These are phyloP conservation scores for Plasmodium gallinaceum DNA, from an alignment of 169 alveolate genomes.

Conservation along the genomic window DNA sequence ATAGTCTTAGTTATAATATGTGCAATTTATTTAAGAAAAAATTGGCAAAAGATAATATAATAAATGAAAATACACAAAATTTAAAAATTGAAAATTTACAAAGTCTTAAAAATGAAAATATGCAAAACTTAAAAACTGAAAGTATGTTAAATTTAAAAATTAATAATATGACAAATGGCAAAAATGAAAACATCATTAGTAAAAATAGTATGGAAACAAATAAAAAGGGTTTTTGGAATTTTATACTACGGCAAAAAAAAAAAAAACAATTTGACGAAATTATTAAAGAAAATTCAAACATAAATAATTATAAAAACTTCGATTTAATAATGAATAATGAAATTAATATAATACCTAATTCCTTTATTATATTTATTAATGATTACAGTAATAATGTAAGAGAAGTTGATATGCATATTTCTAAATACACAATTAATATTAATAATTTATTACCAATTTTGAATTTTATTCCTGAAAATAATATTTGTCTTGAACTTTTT, in stretches of 20 bases:
- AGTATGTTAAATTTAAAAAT: background rate
- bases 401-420: conserved; percentile 56
- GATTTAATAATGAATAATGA: conserved; percentile 55
- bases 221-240: conserved; percentile 57
- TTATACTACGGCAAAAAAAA: conserved; percentile 24
- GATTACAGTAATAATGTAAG: conserved; percentile 66
- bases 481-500: conserved; percentile 54
- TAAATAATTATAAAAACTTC: conserved; percentile 21
- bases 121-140: background rate
- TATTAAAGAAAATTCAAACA: background rate
- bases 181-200: background rate
- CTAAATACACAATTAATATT: conserved; percentile 43
- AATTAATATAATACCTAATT: conserved; percentile 28
- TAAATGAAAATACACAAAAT: background rate
- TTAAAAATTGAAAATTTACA: conserved; percentile 19
- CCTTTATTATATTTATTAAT: conserved; percentile 21
- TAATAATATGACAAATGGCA: no score
- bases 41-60: background rate
- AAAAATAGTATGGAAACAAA: background rate
- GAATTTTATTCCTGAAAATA: conserved; percentile 55
- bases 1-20: conserved; percentile 1
- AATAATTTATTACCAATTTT: conserved; percentile 61
- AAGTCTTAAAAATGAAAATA: conserved; percentile 27
- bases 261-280: background rate
- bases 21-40: background rate